Percentiles rank a stretch among this genome's conserved stretches.
Conservation (phyloP, 1,284 basidiomycete genomes). For the Mrakiaceae sp. region DNA sequence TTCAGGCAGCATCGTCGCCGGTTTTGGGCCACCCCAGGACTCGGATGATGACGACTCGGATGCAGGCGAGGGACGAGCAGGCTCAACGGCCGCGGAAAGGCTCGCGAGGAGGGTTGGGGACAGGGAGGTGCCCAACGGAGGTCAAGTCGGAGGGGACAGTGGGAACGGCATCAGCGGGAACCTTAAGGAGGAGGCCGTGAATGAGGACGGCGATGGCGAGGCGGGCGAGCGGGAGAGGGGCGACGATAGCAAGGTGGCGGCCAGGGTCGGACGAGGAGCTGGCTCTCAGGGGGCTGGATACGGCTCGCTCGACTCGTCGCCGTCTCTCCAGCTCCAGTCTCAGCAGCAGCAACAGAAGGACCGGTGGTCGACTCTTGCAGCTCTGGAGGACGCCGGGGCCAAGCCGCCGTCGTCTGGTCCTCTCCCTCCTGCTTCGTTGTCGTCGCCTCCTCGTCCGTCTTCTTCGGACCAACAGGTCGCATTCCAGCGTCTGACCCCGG, state of each 20-base stretch:
- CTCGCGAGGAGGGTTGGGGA: neutral
- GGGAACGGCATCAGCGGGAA: neutral
- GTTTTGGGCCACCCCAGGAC: neutral
- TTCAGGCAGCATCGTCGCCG: neutral
- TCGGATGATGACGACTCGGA: neutral
- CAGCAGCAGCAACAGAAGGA: too few relatives aligned
- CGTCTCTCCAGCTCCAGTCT: neutral
- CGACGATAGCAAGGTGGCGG: too few relatives aligned
- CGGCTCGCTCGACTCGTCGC: conserved; percentile 3
- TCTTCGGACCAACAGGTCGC: neutral
- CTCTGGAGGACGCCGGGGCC: neutral
- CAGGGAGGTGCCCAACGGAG: too few relatives aligned
- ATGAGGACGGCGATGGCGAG: neutral
- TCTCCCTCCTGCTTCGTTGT: too few relatives aligned
- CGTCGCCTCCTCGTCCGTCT: neutral
- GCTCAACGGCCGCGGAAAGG: neutral
- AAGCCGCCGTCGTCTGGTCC: too few relatives aligned
- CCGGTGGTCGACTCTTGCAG: too few relatives aligned
- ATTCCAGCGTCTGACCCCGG: conserved; percentile 5
- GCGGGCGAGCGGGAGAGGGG: neutral
- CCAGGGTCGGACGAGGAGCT: too few relatives aligned
- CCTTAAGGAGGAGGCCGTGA: neutral
- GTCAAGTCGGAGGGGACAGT: neutral
- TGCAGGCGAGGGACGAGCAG: neutral
- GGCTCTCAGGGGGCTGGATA: neutral